phyloP scores from a whole-genome alignment of 768 basidiomycete species.

The Pisolithus sp. region DNA sequence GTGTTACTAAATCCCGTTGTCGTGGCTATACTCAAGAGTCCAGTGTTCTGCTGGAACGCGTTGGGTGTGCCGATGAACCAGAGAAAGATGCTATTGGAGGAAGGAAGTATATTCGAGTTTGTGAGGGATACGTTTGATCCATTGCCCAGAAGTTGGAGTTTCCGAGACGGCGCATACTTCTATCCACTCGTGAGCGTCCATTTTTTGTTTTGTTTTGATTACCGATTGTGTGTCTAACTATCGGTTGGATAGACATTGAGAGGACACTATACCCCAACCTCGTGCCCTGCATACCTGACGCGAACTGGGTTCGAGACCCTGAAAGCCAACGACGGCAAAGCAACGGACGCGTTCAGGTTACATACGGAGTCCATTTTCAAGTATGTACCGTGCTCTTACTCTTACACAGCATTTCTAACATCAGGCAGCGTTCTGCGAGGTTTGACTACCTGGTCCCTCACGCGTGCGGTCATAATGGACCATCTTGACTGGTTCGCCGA shows the following conservation, averaged over 20 bases:
- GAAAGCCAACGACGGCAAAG: constrained; percentile 38
- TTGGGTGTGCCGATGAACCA: constrained; percentile 72
- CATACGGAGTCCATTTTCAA: constrained; percentile 70
- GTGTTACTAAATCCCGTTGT: constrained; percentile 56
- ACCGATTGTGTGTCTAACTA: background rate
- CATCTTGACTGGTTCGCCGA: constrained; percentile 57
- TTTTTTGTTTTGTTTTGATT: background rate
- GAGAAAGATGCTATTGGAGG: constrained; percentile 50
- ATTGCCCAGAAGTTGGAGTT: constrained; percentile 37
- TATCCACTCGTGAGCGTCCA: constrained; percentile 44
- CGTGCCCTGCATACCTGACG: constrained; percentile 61
- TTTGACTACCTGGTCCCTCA: constrained; percentile 43
- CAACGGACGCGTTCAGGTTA: constrained; percentile 52
- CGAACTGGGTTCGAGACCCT: constrained; percentile 52
- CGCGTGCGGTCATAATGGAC: constrained; percentile 67
- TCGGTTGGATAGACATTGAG: constrained; percentile 29
- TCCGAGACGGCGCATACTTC: constrained; percentile 62
- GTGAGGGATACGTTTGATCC: constrained; percentile 49
- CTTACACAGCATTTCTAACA: background rate
- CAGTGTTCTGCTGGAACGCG: constrained; percentile 65
- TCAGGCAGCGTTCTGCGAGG: constrained; percentile 38
- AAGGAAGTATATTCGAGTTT: constrained; percentile 44
- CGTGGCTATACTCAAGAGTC: constrained; percentile 41
- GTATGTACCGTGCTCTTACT: constrained; percentile 28
- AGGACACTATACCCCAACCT: constrained; percentile 52